These are phyloP conservation scores for Globisporangium canariense DNA, from an alignment of 352 stramenopile genomes.

Conservation along the genomic window DNA sequence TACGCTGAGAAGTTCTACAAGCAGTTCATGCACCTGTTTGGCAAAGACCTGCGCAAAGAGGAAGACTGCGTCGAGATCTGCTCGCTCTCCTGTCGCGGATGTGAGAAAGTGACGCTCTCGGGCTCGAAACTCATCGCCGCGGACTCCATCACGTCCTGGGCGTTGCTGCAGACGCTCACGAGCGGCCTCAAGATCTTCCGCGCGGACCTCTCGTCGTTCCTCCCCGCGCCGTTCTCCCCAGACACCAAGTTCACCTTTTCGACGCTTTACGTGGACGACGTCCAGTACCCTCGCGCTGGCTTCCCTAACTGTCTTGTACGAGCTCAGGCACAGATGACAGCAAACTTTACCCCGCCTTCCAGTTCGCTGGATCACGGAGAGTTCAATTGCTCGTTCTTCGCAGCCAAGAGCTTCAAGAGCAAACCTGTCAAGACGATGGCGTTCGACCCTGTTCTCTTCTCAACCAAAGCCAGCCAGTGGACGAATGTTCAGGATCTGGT, in stretches of 20 bases:
- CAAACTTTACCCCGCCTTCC: background rate
- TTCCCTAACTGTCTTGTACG: constrained; percentile 51
- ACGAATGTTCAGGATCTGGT: constrained; percentile 19
- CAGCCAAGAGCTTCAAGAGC: constrained; percentile 16
- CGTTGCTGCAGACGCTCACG: constrained; percentile 32
- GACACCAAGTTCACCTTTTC: constrained; percentile 37
- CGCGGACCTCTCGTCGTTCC: constrained; percentile 42
- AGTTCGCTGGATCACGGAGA: constrained; percentile 6
- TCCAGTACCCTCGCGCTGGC: constrained; percentile 43
- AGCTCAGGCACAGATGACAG: background rate
- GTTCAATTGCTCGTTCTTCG: constrained; percentile 37
- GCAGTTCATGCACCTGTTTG: constrained; percentile 64
- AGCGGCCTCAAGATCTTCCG: constrained; percentile 34
- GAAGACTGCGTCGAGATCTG: constrained; percentile 74
- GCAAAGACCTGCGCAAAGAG: constrained; percentile 60
- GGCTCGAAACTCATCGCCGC: constrained; percentile 34
- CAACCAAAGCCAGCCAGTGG: constrained; percentile 37
- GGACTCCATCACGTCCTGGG: constrained; percentile 36
- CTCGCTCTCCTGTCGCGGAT: constrained; percentile 54
- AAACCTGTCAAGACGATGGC: constrained; percentile 17
- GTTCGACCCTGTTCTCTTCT: constrained; percentile 43
- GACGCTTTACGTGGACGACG: constrained; percentile 47
- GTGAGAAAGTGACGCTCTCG: constrained; percentile 55
- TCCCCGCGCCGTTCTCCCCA: constrained; percentile 30
- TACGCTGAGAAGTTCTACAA: constrained; percentile 42